Evolutionary conservation across 2,329 filamentous ascomycete genomes (phyloP).

Genomic region (Fusarium sp.): DNA sequence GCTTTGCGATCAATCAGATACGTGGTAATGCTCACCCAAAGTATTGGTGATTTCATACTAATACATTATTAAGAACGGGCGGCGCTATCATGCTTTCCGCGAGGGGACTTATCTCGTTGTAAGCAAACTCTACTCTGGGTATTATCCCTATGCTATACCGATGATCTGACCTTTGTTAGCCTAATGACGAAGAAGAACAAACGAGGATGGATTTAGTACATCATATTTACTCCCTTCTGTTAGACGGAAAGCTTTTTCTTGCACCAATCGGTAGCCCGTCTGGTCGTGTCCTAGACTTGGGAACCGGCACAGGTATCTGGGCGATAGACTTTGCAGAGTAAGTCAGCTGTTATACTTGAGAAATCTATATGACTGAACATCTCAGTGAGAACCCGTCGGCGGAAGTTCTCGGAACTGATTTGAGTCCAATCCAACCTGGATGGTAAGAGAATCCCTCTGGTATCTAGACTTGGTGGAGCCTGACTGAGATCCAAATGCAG

Average conservation of each 20-base stretch:
- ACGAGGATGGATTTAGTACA: conserved; percentile 22
- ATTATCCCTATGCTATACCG: too few relatives aligned
- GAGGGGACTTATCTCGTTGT: conserved; percentile 5
- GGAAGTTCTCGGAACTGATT: conserved; percentile 26
- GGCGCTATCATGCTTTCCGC: conserved; percentile 3
- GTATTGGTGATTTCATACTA: not conserved
- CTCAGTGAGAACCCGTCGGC: conserved; percentile 5
- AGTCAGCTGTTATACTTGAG: not conserved
- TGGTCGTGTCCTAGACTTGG: conserved; percentile 14
- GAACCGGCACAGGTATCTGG: conserved; percentile 28
- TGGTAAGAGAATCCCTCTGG: conserved; percentile 1
- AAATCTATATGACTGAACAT: too few relatives aligned
- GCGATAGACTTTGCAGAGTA: conserved; percentile 27
- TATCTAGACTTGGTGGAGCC: not conserved
- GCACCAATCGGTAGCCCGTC: conserved; percentile 8
- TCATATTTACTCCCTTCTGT: conserved; percentile 14
- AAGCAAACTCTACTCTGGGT: not conserved
- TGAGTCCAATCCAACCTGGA: conserved; percentile 29
- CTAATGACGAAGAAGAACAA: conserved; percentile 27
- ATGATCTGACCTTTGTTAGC: not conserved
- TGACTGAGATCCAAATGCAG: not conserved
- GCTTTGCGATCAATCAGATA: not conserved
- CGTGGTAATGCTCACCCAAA: not conserved
- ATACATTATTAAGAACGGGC: not conserved
- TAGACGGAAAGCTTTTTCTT: conserved; percentile 8